A percentile compares a stretch with the other conserved stretches of the same genome.
Conservation (phyloP, 139 green algal species). For the Chlorella sp. region DNA sequence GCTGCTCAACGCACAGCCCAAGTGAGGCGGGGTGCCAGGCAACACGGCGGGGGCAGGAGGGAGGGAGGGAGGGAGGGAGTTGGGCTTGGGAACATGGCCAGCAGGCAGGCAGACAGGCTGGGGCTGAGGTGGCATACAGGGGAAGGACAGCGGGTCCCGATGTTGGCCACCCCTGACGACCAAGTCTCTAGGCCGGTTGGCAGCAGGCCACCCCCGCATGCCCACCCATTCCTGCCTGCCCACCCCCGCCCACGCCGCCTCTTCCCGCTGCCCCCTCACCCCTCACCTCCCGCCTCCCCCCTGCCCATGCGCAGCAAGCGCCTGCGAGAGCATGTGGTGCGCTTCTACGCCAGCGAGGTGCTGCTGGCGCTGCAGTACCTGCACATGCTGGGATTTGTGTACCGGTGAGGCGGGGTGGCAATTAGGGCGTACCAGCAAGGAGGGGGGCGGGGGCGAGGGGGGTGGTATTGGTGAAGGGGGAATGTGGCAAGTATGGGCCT, state of each 20-base stretch:
- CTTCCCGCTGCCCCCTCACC: background rate
- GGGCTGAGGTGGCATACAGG: no score
- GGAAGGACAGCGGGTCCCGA: background rate
- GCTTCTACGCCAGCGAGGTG: constrained; percentile 95
- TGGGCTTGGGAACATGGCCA: no score
- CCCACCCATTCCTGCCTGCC: background rate
- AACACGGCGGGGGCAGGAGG: background rate
- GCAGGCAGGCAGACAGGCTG: background rate
- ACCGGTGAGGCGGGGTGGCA: constrained; percentile 64
- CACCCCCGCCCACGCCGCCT: background rate
- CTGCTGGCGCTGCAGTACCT: constrained; percentile 98
- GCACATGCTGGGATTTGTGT: constrained; percentile 96
- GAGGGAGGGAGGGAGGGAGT: background rate
- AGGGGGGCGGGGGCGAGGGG: no score
- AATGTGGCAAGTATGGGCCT: no score
- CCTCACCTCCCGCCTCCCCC: background rate
- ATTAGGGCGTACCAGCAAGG: no score
- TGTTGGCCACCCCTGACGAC: background rate
- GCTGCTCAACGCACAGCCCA: constrained; percentile 74
- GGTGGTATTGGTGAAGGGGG: no score
- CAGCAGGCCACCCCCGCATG: background rate
- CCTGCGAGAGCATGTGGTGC: constrained; percentile 79
- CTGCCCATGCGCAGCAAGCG: constrained; percentile 58
- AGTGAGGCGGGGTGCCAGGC: background rate
- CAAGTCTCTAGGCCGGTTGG: background rate